Evolutionary conservation across 495 filamentous ascomycete genomes (phyloP).

Genomic region (Xylaria scruposa): DNA sequence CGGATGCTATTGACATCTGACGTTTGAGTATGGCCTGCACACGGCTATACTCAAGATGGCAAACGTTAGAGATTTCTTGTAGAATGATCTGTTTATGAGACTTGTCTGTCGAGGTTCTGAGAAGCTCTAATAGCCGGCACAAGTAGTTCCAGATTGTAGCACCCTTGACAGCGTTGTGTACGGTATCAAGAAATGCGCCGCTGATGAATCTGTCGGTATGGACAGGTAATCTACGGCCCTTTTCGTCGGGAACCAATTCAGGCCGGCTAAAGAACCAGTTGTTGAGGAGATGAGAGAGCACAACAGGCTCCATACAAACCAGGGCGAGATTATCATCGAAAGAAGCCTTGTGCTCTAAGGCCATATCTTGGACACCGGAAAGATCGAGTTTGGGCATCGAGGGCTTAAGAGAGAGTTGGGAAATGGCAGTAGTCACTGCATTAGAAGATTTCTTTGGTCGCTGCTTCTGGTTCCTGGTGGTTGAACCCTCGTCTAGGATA

Average conservation of each 20-base stretch:
- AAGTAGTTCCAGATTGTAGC: slow-evolving; percentile 49
- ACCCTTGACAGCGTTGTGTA: slow-evolving; percentile 41
- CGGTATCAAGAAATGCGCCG: slow-evolving; percentile 41
- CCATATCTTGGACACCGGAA: slow-evolving; percentile 28
- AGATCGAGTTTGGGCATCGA: slow-evolving; percentile 30
- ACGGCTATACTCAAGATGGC: slow-evolving; percentile 45
- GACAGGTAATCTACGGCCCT: slow-evolving; percentile 37
- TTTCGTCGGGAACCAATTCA: slow-evolving; percentile 45
- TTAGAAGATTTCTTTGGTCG: slow-evolving; percentile 17
- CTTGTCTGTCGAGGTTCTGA: slow-evolving; percentile 33
- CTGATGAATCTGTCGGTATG: slow-evolving; percentile 44
- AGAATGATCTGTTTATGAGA: slow-evolving; percentile 35
- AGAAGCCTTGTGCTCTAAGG: slow-evolving; percentile 30
- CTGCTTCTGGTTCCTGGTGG: too few relatives aligned
- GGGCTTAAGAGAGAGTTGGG: slow-evolving; percentile 26
- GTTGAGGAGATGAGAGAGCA: slow-evolving; percentile 42
- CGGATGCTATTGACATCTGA: slow-evolving; percentile 36
- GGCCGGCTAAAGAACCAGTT: slow-evolving; percentile 43
- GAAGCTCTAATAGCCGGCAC: slow-evolving; percentile 37
- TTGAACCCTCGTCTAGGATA: slow-evolving; percentile 31
- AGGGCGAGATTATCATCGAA: slow-evolving; percentile 37
- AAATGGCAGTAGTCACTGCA: slow-evolving; percentile 28
- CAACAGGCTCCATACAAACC: slow-evolving; percentile 40
- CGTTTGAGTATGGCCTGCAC: slow-evolving; percentile 41
- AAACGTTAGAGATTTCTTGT: slow-evolving; percentile 48